phyloP scores from a whole-genome alignment of 2,329 filamentous ascomycete genomes.

The Blastomyces gilchristii region DNA sequence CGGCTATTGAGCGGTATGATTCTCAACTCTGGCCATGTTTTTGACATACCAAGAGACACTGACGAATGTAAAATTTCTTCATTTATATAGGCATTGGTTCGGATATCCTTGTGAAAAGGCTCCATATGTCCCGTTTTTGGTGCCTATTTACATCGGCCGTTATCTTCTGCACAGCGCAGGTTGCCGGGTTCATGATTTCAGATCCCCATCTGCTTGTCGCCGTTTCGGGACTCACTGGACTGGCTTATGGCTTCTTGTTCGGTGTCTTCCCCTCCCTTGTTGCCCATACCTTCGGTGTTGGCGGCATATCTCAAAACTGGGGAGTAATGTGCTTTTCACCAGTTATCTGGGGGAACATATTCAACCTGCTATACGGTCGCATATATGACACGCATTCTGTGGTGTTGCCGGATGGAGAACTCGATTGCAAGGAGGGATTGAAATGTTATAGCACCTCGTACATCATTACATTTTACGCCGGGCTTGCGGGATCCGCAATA shows the following conservation, averaged over 20 bases:
- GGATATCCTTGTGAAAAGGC: conserved; percentile 73
- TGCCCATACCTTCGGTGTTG: conserved; percentile 82
- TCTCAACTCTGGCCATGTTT: background rate
- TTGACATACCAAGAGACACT: background rate
- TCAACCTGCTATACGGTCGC: conserved; percentile 80
- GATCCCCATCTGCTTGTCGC: conserved; percentile 68
- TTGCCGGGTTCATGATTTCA: conserved; percentile 62
- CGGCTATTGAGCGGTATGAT: conserved; percentile 62
- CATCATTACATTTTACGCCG: conserved; percentile 63
- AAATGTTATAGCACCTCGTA: conserved; percentile 76
- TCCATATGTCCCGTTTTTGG: conserved; percentile 79
- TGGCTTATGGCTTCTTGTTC: conserved; percentile 88
- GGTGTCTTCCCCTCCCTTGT: conserved; percentile 85
- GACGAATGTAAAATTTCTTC: conserved; percentile 10
- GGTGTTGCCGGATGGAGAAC: conserved; percentile 56
- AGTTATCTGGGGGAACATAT: conserved; percentile 77
- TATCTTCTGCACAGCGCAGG: conserved; percentile 70
- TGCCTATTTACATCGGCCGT: conserved; percentile 68
- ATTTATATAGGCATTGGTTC: conserved; percentile 63
- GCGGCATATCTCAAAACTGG: conserved; percentile 89
- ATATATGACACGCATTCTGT: conserved; percentile 75
- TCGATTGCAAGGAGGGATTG: conserved; percentile 65
- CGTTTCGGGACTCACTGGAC: conserved; percentile 72
- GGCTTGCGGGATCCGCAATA: conserved; percentile 56
- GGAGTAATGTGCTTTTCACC: conserved; percentile 87